Evolutionary conservation across 805 yeast genomes (phyloP).

Genomic region (Sugiyamaella floridensis): DNA sequence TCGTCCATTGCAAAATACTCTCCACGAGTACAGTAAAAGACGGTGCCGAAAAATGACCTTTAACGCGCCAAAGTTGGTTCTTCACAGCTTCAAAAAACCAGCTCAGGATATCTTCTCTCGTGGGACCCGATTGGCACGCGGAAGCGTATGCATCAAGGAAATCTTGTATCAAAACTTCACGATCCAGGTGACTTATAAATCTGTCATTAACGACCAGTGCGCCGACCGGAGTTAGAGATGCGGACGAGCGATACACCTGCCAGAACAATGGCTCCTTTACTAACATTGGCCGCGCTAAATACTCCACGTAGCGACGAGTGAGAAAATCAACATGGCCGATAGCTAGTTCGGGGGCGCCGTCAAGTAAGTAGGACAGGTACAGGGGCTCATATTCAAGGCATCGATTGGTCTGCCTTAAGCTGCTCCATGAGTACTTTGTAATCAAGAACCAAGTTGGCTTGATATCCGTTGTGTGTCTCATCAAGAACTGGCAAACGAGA

Average conservation of each 20-base stretch:
- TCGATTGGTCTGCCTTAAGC: not conserved
- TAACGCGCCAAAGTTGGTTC: not conserved
- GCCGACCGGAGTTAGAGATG: not conserved
- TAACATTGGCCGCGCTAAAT: not conserved
- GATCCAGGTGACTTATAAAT: not conserved
- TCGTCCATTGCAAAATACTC: not conserved
- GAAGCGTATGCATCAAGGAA: not conserved
- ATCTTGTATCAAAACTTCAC: not conserved
- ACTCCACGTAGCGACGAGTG: not conserved
- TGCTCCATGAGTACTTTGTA: constrained; percentile 3
- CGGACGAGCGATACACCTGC: not conserved
- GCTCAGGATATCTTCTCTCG: not conserved
- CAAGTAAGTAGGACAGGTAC: not conserved
- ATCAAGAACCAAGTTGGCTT: constrained; percentile 4
- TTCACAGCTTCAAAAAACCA: not conserved
- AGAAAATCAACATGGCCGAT: not conserved
- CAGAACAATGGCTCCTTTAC: constrained; percentile 1
- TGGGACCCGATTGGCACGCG: too few relatives aligned
- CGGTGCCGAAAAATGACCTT: not conserved
- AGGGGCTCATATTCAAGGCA: not conserved
- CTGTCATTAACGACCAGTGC: not conserved
- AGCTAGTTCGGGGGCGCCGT: not conserved
- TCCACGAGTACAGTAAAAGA: not conserved
- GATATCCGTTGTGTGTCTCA: not conserved
- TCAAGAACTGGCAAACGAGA: not conserved